Evolutionary conservation across 1,139 yeast species (phyloP), one percentile per base, ranked within the genome.

Genomic region (Yamadazyma dushanensis): DNA sequence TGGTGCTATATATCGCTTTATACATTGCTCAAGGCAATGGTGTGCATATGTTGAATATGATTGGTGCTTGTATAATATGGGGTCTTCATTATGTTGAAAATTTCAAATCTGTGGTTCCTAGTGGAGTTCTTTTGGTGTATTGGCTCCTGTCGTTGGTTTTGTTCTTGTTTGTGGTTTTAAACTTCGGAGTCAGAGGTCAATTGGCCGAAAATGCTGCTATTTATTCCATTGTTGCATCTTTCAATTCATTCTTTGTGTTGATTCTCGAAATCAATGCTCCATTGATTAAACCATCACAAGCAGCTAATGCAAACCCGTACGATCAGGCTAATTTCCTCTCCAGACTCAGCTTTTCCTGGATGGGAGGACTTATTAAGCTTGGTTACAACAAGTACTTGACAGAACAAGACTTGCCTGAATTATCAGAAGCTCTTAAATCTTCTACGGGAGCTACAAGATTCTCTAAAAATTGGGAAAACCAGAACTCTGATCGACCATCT

Each of bases 261-360:
- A 16, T 15, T 5, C 11, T 31, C 8, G 34, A 31, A 25, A 2
- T 13, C 8, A n/a, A 11, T 9, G 23, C 14, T 17, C 34, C 34
- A 8, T 8, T 31, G 2, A 16, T 13, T 6, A 31, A 25, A 15
- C 26, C 16, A 11, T 8, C 9, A 8, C 3, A 3, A 5, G 24
- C 6, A 57, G 7, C 59, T 62, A 40, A 48, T 33, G 37, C 39
- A 2, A 57, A 72, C 44, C 95, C 97, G 2, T 80, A 76, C 44
- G 97, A 90, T 51, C 61, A 63, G 22, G 95, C 98, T 8, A 83
- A 89, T 53, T 64, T 89, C 18, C 88, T 89, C 51, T 79, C 94
- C n/a, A 73, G 77, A 43, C 66, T 92, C 40, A 79, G 95, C 0
- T 92, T 92, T 58, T 68, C 79, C 27, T 92, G 98, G 98, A 85